A percentile compares a stretch with the other conserved stretches of the same genome.
These are phyloP conservation scores for Heritiera fomes DNA, from an alignment of 345 rosid genomes.

Conservation along the genomic window DNA sequence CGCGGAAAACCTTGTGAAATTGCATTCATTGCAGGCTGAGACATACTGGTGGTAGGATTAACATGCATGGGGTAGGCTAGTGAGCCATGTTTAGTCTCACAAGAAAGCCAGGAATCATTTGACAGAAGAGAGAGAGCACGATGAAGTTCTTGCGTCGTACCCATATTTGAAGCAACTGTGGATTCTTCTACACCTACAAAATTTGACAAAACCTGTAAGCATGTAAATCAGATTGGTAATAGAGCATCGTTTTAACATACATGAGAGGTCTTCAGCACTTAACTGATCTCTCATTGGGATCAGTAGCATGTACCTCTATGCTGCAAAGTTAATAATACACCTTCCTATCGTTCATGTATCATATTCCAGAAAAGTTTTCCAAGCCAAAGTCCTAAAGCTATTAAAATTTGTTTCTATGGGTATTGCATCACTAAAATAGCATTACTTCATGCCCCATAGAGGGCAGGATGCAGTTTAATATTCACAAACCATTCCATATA, in stretches of 20 bases:
- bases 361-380: not conserved
- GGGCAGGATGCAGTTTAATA: not conserved
- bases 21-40: constrained; percentile 34
- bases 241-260: not conserved
- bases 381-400: too few species aligned
- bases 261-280: not conserved
- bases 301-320: not conserved
- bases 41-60: constrained; percentile 30
- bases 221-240: constrained; percentile 7
- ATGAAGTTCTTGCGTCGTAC: constrained; percentile 61
- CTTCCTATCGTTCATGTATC: not conserved
- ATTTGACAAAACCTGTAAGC: constrained; percentile 15
- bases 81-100: constrained; percentile 51
- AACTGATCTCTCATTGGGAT: not conserved
- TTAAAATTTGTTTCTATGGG: not conserved
- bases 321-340: not conserved
- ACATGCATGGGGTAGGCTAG: constrained; percentile 37
- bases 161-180: constrained; percentile 52
- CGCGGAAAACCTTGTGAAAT: constrained; percentile 31
- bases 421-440: not conserved
- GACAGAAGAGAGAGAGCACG: constrained; percentile 99
- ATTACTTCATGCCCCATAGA: not conserved
- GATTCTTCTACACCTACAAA: constrained; percentile 60
- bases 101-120: constrained; percentile 58
- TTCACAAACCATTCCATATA: not conserved